A percentile compares a stretch with the other conserved stretches of the same genome.
Conservation (phyloP, 768 basidiomycete genomes). For the Xerocomellus dryophilus region DNA sequence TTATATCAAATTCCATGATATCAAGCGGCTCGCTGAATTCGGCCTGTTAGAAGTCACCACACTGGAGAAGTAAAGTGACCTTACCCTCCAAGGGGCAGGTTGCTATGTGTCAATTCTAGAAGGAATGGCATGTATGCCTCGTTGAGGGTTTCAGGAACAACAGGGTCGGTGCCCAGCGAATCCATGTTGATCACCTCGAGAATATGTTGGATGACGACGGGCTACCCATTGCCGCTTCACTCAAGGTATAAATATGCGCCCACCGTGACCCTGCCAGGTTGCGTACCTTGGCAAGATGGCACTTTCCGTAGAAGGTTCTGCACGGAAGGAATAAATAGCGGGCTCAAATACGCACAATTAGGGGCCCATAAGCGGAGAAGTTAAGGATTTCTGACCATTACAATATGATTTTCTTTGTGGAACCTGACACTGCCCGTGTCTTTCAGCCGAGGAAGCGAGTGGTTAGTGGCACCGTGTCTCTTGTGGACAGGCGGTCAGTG, state of each 20-base stretch:
- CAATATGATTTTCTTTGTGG: background rate
- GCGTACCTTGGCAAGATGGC: conserved; percentile 3
- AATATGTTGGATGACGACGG: background rate
- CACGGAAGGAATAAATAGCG: background rate
- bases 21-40: background rate
- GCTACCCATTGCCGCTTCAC: background rate
- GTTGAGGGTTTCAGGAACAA: too few species aligned
- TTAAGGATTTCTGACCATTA: too few species aligned
- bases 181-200: too few species aligned
- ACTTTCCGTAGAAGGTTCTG: conserved; percentile 1
- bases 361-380: background rate
- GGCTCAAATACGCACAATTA: background rate
- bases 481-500: too few species aligned
- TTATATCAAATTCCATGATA: background rate
- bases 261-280: background rate
- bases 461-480: background rate
- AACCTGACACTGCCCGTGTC: background rate
- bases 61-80: background rate
- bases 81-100: background rate
- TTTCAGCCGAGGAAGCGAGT: too few species aligned
- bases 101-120: background rate
- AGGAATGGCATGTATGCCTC: too few species aligned
- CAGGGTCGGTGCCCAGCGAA: too few species aligned
- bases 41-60: background rate
- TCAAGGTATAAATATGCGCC: background rate